Conservation (phyloP, 495 filamentous ascomycete species). For the Evernia prunastri region DNA sequence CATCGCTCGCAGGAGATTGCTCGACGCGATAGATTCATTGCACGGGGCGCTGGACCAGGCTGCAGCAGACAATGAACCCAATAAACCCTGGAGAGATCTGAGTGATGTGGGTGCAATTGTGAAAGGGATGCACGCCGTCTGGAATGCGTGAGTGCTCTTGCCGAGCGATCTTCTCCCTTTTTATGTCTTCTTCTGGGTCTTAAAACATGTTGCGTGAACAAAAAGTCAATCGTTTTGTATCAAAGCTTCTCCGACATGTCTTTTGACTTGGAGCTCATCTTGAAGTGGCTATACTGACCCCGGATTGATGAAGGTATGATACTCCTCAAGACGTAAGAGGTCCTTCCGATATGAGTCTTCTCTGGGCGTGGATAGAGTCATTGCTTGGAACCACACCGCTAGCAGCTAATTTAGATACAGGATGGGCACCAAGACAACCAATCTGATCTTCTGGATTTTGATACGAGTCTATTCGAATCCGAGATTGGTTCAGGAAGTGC, state of each 20-base stretch:
- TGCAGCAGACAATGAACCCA: conserved; percentile 42
- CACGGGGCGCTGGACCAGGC: conserved; percentile 44
- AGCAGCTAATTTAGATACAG: neutral
- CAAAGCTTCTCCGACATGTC: neutral
- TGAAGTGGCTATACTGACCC: neutral
- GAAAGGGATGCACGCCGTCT: conserved; percentile 38
- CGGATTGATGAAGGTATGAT: conserved; percentile 24
- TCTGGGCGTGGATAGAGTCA: conserved; percentile 39
- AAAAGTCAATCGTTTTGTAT: neutral
- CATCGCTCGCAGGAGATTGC: conserved; percentile 45
- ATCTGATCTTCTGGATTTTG: conserved; percentile 52
- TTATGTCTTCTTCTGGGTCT: neutral
- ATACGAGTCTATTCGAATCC: conserved; percentile 46
- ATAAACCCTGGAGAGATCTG: conserved; percentile 46
- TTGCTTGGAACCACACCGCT: neutral
- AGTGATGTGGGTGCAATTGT: conserved; percentile 47
- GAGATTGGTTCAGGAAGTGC: conserved; percentile 41
- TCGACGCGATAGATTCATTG: conserved; percentile 41
- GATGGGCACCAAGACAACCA: conserved; percentile 42
- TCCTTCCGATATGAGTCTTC: conserved; percentile 36
- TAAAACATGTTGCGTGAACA: neutral
- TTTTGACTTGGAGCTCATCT: too few species aligned
- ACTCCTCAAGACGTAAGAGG: conserved; percentile 33
- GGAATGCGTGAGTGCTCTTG: conserved; percentile 14
- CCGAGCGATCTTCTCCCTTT: neutral